Conservation (phyloP, 257 asterid genomes). For the Primulina eburnea region DNA sequence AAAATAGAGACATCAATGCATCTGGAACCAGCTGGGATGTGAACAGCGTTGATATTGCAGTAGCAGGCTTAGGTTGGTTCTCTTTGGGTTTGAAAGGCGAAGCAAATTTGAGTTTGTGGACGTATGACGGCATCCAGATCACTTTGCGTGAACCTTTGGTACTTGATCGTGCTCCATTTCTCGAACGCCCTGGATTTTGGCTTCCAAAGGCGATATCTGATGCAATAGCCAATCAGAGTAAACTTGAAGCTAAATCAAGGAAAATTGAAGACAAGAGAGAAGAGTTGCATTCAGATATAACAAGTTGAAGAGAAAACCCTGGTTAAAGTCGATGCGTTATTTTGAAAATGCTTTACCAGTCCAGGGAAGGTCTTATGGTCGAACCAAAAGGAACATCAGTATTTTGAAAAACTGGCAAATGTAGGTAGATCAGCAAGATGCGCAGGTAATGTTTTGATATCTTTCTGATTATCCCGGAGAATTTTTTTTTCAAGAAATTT, state of each 20-base stretch:
- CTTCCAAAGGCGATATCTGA: slow-evolving; percentile 91
- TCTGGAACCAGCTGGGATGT: slow-evolving; percentile 88
- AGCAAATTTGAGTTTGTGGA: slow-evolving; percentile 68
- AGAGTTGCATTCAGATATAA: slow-evolving; percentile 27
- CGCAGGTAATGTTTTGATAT: too few relatives aligned
- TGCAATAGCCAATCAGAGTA: slow-evolving; percentile 58
- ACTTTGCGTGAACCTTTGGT: slow-evolving; percentile 77
- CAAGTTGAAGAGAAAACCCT: slow-evolving; percentile 13
- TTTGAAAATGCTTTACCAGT: background rate
- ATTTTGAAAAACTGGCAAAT: too few relatives aligned
- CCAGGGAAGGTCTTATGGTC: background rate
- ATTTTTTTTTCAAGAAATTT: background rate
- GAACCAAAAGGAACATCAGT: background rate
- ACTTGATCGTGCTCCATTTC: slow-evolving; percentile 71
- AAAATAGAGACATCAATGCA: slow-evolving; percentile 53
- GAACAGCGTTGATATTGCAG: slow-evolving; percentile 66
- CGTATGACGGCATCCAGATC: slow-evolving; percentile 61
- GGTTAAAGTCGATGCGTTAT: background rate
- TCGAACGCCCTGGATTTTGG: slow-evolving; percentile 92
- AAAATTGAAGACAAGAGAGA: slow-evolving; percentile 32
- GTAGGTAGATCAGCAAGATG: too few relatives aligned
- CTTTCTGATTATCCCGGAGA: too few relatives aligned
- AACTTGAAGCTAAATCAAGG: slow-evolving; percentile 61
- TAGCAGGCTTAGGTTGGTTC: slow-evolving; percentile 90
- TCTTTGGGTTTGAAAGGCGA: slow-evolving; percentile 87